Percentiles rank a stretch among this genome's conserved stretches.
phyloP scores from a whole-genome alignment of 2,329 filamentous ascomycete genomes.

The Aspergillus fructus region DNA sequence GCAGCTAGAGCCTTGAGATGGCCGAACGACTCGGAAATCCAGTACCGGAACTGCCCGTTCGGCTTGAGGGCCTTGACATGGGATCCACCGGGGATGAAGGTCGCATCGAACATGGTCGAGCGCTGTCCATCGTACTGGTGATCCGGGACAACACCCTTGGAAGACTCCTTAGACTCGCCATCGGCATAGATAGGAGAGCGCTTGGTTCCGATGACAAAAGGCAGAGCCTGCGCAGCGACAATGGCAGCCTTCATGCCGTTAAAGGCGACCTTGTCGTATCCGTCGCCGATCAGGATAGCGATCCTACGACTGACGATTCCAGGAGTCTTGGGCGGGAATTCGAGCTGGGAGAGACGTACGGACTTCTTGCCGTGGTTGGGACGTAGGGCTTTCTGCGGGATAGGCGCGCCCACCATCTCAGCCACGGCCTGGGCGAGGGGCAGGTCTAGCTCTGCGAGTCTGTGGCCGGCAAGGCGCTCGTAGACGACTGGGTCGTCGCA shows the following conservation, averaged over 20 bases:
- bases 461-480: slow-evolving; percentile 61
- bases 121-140: slow-evolving; percentile 79
- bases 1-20: slow-evolving; percentile 51
- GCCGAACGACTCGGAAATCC: slow-evolving; percentile 76
- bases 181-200: slow-evolving; percentile 45
- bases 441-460: slow-evolving; percentile 70
- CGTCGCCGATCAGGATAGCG: slow-evolving; percentile 74
- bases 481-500: slow-evolving; percentile 80
- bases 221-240: slow-evolving; percentile 53
- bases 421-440: slow-evolving; percentile 68
- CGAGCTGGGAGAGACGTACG: slow-evolving; percentile 62
- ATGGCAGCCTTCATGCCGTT: slow-evolving; percentile 64
- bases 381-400: slow-evolving; percentile 53
- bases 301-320: slow-evolving; percentile 71
- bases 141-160: slow-evolving; percentile 63
- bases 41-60: slow-evolving; percentile 73
- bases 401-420: slow-evolving; percentile 67
- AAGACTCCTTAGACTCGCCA: slow-evolving; percentile 62
- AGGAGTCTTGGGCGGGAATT: slow-evolving; percentile 61
- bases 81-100: slow-evolving; percentile 73
- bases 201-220: slow-evolving; percentile 70
- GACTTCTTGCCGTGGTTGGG: slow-evolving; percentile 68
- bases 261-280: slow-evolving; percentile 68
- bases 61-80: slow-evolving; percentile 62
- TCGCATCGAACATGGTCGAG: slow-evolving; percentile 73